Percentiles rank a stretch among this genome's conserved stretches.
Evolutionary conservation across 2,329 filamentous ascomycete species (phyloP).

Genomic region (Amylocarpus encephaloides): DNA sequence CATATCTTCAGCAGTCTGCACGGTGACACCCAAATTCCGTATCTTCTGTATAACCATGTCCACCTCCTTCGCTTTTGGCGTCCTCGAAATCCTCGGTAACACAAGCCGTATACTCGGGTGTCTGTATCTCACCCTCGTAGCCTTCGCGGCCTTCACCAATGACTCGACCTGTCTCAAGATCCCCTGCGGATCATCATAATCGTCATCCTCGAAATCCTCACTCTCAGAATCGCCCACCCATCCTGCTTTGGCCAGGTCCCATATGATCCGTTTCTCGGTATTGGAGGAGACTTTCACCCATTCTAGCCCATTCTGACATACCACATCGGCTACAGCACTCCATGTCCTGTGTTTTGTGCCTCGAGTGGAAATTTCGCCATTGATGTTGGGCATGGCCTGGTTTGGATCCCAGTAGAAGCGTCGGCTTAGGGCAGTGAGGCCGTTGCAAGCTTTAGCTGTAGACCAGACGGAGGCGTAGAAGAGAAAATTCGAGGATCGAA

Average conservation of each 20-base stretch:
- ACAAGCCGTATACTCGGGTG: conserved; percentile 55
- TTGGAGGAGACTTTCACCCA: conserved; percentile 66
- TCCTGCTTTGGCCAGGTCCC: conserved; percentile 63
- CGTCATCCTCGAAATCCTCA: conserved; percentile 37
- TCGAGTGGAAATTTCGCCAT: conserved; percentile 13
- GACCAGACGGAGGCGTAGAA: conserved; percentile 60
- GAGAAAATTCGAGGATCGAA: conserved; percentile 59
- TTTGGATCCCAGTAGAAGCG: conserved; percentile 42
- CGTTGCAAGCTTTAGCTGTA: conserved; percentile 50
- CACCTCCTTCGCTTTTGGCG: conserved; percentile 44
- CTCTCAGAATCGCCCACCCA: conserved; percentile 45
- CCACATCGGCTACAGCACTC: conserved; percentile 56
- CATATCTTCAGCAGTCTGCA: conserved; percentile 27
- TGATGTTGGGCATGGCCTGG: conserved; percentile 16
- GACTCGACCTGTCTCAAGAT: conserved; percentile 54
- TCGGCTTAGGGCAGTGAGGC: conserved; percentile 52
- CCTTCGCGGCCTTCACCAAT: conserved; percentile 49
- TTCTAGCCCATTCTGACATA: conserved; percentile 53
- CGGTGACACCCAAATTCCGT: conserved; percentile 38
- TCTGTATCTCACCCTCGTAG: conserved; percentile 51
- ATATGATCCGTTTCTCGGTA: conserved; percentile 56
- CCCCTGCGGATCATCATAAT: conserved; percentile 43
- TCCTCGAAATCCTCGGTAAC: conserved; percentile 49
- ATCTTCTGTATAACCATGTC: conserved; percentile 51
- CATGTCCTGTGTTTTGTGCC: conserved; percentile 9